phyloP scores from a whole-genome alignment of 495 filamentous ascomycete species.

The Penicillium desertorum region DNA sequence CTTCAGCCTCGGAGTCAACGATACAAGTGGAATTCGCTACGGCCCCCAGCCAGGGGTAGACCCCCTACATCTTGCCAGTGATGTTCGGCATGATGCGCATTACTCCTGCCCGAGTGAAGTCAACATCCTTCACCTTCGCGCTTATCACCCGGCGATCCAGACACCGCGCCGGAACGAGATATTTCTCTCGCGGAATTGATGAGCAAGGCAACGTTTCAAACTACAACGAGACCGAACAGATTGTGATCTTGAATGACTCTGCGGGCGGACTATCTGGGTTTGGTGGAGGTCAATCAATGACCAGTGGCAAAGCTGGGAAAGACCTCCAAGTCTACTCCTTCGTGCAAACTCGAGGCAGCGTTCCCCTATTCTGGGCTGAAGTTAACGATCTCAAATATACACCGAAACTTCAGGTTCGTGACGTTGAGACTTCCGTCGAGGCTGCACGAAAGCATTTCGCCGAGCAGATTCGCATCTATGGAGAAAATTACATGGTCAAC shows the following conservation, averaged over 20 bases:
- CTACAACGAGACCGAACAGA: slow-evolving; percentile 97
- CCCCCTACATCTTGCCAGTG: slow-evolving; percentile 90
- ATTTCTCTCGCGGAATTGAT: slow-evolving; percentile 91
- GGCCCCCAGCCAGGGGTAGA: slow-evolving; percentile 75
- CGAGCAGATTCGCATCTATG: slow-evolving; percentile 88
- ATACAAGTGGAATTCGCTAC: slow-evolving; percentile 49
- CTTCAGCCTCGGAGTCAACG: slow-evolving; percentile 58
- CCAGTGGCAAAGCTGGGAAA: slow-evolving; percentile 66
- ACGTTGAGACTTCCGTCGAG: slow-evolving; percentile 74
- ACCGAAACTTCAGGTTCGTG: slow-evolving; percentile 81
- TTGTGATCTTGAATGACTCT: slow-evolving; percentile 80
- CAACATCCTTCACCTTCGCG: slow-evolving; percentile 76
- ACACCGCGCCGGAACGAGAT: slow-evolving; percentile 84
- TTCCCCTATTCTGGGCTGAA: slow-evolving; percentile 94
- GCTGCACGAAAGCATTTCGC: slow-evolving; percentile 84
- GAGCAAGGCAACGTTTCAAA: slow-evolving; percentile 92
- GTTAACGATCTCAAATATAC: slow-evolving; percentile 87
- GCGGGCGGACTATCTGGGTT: slow-evolving; percentile 74
- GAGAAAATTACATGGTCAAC: slow-evolving; percentile 95
- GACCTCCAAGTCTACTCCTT: slow-evolving; percentile 90
- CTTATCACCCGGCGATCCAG: slow-evolving; percentile 86
- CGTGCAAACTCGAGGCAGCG: slow-evolving; percentile 92
- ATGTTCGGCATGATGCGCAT: slow-evolving; percentile 95
- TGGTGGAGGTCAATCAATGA: slow-evolving; percentile 70
- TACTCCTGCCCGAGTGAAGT: slow-evolving; percentile 73